Evolutionary conservation across 441 rosid genomes (phyloP).

Genomic region (Erysimum cheiri): DNA sequence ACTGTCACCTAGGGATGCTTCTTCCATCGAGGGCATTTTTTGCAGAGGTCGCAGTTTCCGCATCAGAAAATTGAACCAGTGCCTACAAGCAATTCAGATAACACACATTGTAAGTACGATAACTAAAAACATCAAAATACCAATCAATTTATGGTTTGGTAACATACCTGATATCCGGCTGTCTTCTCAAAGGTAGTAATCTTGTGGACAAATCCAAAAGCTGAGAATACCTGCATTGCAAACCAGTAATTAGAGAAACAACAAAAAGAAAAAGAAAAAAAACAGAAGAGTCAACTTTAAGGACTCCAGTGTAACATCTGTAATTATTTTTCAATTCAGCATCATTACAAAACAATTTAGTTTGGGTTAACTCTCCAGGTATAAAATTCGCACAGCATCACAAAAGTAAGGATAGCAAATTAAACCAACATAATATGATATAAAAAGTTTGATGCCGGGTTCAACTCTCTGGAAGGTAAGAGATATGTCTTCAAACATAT

Average conservation of each 20-base stretch:
- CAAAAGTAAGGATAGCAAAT: background rate
- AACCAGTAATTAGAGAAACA: conserved; percentile 41
- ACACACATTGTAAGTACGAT: conserved; percentile 30
- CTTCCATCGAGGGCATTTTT: conserved; percentile 93
- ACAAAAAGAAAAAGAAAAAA: background rate
- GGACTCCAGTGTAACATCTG: background rate
- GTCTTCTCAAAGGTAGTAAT: conserved; percentile 99
- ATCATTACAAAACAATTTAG: conserved; percentile 13
- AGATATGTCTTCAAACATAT: conserved; percentile 9
- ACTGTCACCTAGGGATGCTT: conserved; percentile 98
- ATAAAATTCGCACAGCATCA: background rate
- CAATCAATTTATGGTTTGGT: conserved; percentile 12
- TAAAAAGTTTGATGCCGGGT: background rate
- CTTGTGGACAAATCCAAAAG: conserved; percentile 98
- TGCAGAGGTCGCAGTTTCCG: conserved; percentile 91
- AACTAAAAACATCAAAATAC: conserved; percentile 20
- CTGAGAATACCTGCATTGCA: conserved; percentile 91
- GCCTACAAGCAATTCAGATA: conserved; percentile 61
- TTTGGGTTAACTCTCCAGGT: background rate
- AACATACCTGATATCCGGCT: conserved; percentile 88
- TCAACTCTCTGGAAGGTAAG: conserved; percentile 26
- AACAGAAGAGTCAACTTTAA: conserved; percentile 15
- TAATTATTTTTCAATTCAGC: conserved; percentile 8
- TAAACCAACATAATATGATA: conserved; percentile 22
- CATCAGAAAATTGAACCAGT: conserved; percentile 95